These are phyloP conservation scores for Calycina herbarum DNA, from an alignment of 2,329 filamentous ascomycete genomes.

Conservation along the genomic window DNA sequence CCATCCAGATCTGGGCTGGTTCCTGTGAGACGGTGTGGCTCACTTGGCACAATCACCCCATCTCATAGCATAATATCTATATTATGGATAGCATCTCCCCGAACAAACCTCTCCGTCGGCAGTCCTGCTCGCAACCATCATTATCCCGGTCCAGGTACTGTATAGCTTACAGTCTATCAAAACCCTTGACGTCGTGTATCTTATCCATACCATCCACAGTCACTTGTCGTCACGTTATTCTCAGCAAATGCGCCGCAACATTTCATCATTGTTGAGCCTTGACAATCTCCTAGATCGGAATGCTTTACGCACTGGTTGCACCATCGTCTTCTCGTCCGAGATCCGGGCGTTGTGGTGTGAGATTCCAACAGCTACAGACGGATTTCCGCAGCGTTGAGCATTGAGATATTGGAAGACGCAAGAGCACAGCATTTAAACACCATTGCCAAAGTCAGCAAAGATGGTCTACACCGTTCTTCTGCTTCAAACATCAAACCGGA, in stretches of 20 bases:
- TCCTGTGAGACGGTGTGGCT: background rate
- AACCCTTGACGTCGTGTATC: too few relatives aligned
- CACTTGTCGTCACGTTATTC: background rate
- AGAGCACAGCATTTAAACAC: slow-evolving; percentile 3
- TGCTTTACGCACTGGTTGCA: background rate
- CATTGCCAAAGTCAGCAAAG: background rate
- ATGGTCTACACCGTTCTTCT: background rate
- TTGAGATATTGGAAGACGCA: background rate
- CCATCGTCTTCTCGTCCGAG: background rate
- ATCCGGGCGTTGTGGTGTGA: background rate
- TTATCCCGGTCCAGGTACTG: background rate
- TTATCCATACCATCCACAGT: background rate
- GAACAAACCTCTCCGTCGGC: background rate
- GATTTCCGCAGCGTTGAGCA: background rate
- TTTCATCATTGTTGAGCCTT: background rate
- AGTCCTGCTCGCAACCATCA: background rate
- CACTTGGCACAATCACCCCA: background rate
- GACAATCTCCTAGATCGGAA: background rate
- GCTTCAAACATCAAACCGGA: background rate
- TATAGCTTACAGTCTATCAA: background rate
- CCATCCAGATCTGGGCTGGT: too few relatives aligned
- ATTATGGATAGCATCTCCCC: too few relatives aligned
- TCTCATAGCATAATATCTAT: background rate
- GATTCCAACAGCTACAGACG: too few relatives aligned
- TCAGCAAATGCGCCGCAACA: background rate